These are phyloP conservation scores for Pelargonium fulgidum DNA, from an alignment of 441 rosid genomes.

Conservation along the genomic window DNA sequence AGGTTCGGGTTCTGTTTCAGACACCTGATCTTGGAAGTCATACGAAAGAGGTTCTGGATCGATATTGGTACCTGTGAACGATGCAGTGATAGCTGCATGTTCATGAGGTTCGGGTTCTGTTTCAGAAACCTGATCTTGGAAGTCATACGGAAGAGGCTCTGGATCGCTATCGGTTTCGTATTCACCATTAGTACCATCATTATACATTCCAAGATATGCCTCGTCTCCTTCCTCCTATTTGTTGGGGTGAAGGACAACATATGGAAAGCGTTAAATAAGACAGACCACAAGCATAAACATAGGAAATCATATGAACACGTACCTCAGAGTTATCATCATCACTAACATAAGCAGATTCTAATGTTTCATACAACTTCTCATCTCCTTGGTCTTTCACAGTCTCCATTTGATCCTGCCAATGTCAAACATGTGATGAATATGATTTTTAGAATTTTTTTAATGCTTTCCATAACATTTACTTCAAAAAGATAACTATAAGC, in stretches of 20 bases:
- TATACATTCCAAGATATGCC: conserved; percentile 38
- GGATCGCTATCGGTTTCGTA: conserved; percentile 27
- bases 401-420: conserved; percentile 54
- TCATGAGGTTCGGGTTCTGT: conserved; percentile 21
- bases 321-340: conserved; percentile 59
- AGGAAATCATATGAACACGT: conserved; percentile 13
- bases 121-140: conserved; percentile 28
- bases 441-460: not conserved
- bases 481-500: not conserved
- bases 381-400: conserved; percentile 47
- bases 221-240: conserved; percentile 56
- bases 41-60: conserved; percentile 24
- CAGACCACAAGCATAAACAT: not conserved
- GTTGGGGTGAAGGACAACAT: not conserved
- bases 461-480: not conserved
- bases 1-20: conserved; percentile 25
- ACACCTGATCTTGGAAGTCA: conserved; percentile 24
- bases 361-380: conserved; percentile 46
- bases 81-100: not conserved
- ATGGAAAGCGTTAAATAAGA: not conserved
- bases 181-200: conserved; percentile 29
- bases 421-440: conserved; percentile 13
- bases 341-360: conserved; percentile 58
- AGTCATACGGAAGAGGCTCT: conserved; percentile 22
- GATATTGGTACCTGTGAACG: conserved; percentile 12